Conservation (phyloP, 2,329 filamentous ascomycete genomes). For the Exserohilum turcica region DNA sequence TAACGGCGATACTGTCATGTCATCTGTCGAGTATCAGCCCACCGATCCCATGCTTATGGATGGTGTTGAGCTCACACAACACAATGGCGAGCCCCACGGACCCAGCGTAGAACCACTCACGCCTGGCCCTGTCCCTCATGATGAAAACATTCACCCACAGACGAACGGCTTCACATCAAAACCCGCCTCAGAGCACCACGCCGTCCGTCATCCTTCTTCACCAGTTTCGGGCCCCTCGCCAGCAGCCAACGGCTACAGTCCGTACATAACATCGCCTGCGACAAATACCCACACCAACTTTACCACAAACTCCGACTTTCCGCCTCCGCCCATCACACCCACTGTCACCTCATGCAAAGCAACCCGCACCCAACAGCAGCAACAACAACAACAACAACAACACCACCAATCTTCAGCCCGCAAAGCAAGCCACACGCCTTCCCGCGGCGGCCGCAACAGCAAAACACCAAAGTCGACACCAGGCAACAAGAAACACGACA, state of each 20-base stretch:
- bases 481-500: conserved; percentile 18
- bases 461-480: conserved; percentile 40
- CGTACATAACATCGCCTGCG: conserved; percentile 17
- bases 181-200: conserved; percentile 10
- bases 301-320: conserved; percentile 30
- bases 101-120: conserved; percentile 37
- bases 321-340: conserved; percentile 25
- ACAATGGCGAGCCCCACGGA: conserved; percentile 19
- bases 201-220: conserved; percentile 24
- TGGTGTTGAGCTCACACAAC: conserved; percentile 16
- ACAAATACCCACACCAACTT: conserved; percentile 30
- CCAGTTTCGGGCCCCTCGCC: conserved; percentile 24
- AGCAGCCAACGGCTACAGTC: conserved; percentile 20
- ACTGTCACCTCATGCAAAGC: conserved; percentile 8
- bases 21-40: conserved; percentile 40
- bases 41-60: conserved; percentile 24
- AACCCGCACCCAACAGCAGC: conserved; percentile 14
- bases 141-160: conserved; percentile 11
- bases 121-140: conserved; percentile 25
- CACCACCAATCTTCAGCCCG: conserved; percentile 20
- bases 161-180: conserved; percentile 21
- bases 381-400: too few relatives aligned
- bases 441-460: conserved; percentile 24
- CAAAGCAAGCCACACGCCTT: conserved; percentile 32
- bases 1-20: conserved; percentile 38